Percentiles rank a stretch among this genome's conserved stretches.
These are phyloP conservation scores for Funneliformis caledonium DNA, from an alignment of 371 early-diverging fungal species.

Conservation along the genomic window DNA sequence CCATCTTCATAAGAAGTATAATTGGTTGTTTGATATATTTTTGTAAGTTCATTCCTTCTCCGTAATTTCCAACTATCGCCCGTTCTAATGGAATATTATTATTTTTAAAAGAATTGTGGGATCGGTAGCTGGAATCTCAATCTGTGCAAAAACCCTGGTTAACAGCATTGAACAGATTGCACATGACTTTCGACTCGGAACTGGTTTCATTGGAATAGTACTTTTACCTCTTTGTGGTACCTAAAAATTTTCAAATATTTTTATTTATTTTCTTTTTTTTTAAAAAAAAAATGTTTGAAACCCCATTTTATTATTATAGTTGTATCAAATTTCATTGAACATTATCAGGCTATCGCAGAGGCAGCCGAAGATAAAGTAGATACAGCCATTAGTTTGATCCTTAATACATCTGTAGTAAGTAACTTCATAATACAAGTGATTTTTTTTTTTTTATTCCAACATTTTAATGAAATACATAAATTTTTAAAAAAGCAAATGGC, in stretches of 20 bases:
- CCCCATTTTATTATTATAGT: slow-evolving; percentile 8
- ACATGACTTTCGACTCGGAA: background rate
- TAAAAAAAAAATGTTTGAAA: background rate
- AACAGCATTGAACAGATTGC: slow-evolving; percentile 11
- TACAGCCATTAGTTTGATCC: slow-evolving; percentile 24
- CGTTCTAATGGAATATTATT: background rate
- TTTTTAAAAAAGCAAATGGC: slow-evolving; percentile 29
- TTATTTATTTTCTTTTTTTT: background rate
- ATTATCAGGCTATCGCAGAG: slow-evolving; percentile 38
- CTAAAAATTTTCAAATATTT: background rate
- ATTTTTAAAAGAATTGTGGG: background rate
- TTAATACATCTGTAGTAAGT: slow-evolving; percentile 39
- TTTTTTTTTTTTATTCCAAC: background rate
- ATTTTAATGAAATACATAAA: background rate
- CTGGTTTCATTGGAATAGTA: slow-evolving; percentile 35
- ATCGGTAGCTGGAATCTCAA: slow-evolving; percentile 17
- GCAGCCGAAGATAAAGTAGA: slow-evolving; percentile 36
- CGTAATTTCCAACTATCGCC: background rate
- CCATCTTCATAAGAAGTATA: background rate
- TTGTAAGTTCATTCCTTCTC: slow-evolving; percentile 1
- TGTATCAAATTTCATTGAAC: slow-evolving; percentile 33
- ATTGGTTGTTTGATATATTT: slow-evolving; percentile 10
- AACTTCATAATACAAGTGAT: background rate
- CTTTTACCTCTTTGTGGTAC: slow-evolving; percentile 30
- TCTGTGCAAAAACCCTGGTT: slow-evolving; percentile 28